These are phyloP conservation scores for Eragrostis nindensis DNA, from an alignment of 176 grass and related monocot species.

Conservation along the genomic window DNA sequence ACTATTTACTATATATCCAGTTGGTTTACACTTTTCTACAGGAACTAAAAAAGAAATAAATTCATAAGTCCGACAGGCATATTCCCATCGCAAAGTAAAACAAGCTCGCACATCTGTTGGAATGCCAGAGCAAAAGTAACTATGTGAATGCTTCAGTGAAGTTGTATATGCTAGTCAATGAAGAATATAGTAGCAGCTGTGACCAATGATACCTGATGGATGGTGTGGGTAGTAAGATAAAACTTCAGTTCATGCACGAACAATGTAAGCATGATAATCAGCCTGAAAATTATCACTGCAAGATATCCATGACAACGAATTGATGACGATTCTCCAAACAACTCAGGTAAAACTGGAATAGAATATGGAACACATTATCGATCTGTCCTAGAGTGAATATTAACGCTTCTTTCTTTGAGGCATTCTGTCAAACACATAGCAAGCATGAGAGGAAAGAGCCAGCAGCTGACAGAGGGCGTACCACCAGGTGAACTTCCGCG, in stretches of 20 bases:
- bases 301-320: conserved; percentile 6
- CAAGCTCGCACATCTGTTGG: not conserved
- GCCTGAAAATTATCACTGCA: conserved; percentile 79
- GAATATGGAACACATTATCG: no score
- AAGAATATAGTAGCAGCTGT: not conserved
- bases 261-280: conserved; percentile 85
- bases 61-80: not conserved
- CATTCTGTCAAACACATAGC: no score
- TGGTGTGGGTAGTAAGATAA: conserved; percentile 89
- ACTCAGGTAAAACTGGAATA: no score
- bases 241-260: conserved; percentile 84
- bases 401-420: no score
- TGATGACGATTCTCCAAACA: conserved; percentile 12
- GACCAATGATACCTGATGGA: conserved; percentile 72
- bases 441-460: no score
- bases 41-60: conserved; percentile 12
- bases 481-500: conserved; percentile 46
- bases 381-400: no score
- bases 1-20: not conserved
- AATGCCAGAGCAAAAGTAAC: not conserved
- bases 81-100: not conserved
- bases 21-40: not conserved
- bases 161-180: not conserved
- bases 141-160: not conserved
- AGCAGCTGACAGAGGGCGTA: no score